Evolutionary conservation across 1,284 basidiomycete genomes (phyloP).

Genomic region (Moesziomyces sp.): DNA sequence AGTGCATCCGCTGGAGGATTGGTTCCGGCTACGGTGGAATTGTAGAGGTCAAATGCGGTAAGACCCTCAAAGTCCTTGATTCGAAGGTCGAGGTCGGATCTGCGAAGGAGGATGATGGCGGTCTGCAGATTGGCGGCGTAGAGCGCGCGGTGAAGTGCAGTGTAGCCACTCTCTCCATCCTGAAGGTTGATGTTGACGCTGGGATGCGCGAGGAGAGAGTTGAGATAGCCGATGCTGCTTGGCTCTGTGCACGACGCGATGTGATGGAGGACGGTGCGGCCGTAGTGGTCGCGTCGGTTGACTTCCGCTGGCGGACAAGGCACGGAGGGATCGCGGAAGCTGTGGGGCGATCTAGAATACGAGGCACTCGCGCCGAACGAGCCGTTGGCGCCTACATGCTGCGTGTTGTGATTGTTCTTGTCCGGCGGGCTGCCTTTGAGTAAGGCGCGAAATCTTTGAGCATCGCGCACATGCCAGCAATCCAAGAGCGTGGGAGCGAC

Average conservation of each 20-base stretch:
- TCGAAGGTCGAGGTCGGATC: constrained; percentile 78
- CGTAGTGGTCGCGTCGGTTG: constrained; percentile 78
- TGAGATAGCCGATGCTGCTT: constrained; percentile 81
- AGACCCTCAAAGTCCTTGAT: constrained; percentile 90
- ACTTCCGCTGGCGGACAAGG: constrained; percentile 72
- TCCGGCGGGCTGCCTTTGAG: constrained; percentile 56
- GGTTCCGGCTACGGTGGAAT: constrained; percentile 69
- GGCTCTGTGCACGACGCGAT: constrained; percentile 75
- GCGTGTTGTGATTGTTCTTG: constrained; percentile 17
- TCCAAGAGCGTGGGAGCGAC: constrained; percentile 60
- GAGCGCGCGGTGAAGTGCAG: constrained; percentile 88
- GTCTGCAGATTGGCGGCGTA: constrained; percentile 86
- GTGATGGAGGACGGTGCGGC: constrained; percentile 85
- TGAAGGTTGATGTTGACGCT: constrained; percentile 81
- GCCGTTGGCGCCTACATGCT: constrained; percentile 15
- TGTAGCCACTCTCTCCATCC: constrained; percentile 79
- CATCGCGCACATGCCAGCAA: constrained; percentile 64
- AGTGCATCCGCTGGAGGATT: constrained; percentile 48
- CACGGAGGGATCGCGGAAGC: constrained; percentile 32
- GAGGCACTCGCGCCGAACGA: constrained; percentile 13
- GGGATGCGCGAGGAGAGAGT: constrained; percentile 82
- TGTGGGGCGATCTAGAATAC: constrained; percentile 45
- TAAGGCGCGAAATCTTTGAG: constrained; percentile 59
- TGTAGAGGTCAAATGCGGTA: constrained; percentile 93
- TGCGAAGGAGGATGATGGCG: constrained; percentile 80